Evolutionary conservation across 768 basidiomycete species (phyloP), one percentile per base, ranked within the genome.

Genomic region (Leccinum obscurum): DNA sequence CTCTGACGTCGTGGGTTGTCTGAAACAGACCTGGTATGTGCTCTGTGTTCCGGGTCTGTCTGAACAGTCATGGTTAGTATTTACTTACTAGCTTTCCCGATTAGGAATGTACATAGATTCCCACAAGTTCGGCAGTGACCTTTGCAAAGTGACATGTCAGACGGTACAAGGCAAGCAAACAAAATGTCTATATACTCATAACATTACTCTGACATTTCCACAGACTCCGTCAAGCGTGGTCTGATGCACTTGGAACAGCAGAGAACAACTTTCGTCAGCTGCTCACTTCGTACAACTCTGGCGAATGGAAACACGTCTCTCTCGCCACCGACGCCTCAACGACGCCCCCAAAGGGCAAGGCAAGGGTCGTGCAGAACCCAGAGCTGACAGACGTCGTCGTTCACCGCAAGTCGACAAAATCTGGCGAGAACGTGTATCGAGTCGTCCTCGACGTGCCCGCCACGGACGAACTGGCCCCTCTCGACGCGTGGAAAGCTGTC

Each of bases 181-280:
- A 22, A 35, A 50, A 3, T 20, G 4, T 24, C 15, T 35, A 26
- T 26, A 26, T 26, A 22, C 28, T 17, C 22, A 0, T 52, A 30
- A 35, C 22, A 13, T 9, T 8, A 2, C 15, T 15, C 13, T 34
- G 10, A 22, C 10, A 13, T 15, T 15, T 15, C n/a, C 30, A 34
- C 62, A 94, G 93, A 64, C 80, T 95, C 64, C 87, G 87, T 67
- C 85, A 92, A 73, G 85, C 90, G 46, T 95, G 93, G 93, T 85
- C 86, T 63, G 77, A 81, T 60, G 87, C 93, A 15, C 80, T 96
- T 59, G 82, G 80, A 66, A 80, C 83, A 61, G 92, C 93, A 55
- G 89, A 94, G 67, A 75, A 82, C 52, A 85, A 86, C 68, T 94
- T 95, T 77, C 83, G 89, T 61, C 85, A 87, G 59, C 81, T 95